Base-by-base conservation (phyloP, 176 grass and related monocot species). In the Eragrostis nindensis region DNA sequence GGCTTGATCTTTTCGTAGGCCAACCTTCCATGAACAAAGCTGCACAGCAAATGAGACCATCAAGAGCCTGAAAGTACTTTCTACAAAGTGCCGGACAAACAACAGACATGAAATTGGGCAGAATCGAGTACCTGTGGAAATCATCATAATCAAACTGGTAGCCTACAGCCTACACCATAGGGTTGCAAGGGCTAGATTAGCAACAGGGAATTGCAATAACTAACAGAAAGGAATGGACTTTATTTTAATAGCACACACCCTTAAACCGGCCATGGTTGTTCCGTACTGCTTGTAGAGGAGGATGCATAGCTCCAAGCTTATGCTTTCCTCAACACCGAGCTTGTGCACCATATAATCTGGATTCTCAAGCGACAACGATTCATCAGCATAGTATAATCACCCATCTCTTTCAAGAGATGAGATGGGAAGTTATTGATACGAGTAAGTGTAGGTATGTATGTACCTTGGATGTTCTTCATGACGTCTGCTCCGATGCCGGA, bases 221-320 rank as follows among this genome's bases (percentile, higher is more conserved):
- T 79, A 8, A 45, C n/a, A 70, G 15, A 71, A 56, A 47, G 1
- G 50, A 26, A 73, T 11, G 5, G 16, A 47, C 12, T 60, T 67
- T 13, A 5, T 18, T 42, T 29, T 3, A 30, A 66, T 0, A n/a
- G 11, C 21, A 70, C 84, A 38, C 69, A 97, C 95, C 85, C 83
- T 80, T 66, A 97, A 43, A 13, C 95, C 94, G 11, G 92, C 92
- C 95, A 97, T 94, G 77, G 95, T 94, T 13, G 95, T 97, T 48
- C 92, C 95, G 26, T 97, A 97, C 63, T 97, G 82, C 88, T 97
- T 94, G 92, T 97, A 97, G 45, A 94, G 92, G 9, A 97, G 74
- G 81, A 77, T 67, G 67, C 90, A 97, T 13, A 97, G 60, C 8
- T 92, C 90, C 55, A 55, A 48, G 44, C 93, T 89, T 62, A 93